Evolutionary conservation across 2,329 filamentous ascomycete genomes (phyloP), one percentile per base, ranked within the genome.

Genomic region (Ophiostoma sp.): DNA sequence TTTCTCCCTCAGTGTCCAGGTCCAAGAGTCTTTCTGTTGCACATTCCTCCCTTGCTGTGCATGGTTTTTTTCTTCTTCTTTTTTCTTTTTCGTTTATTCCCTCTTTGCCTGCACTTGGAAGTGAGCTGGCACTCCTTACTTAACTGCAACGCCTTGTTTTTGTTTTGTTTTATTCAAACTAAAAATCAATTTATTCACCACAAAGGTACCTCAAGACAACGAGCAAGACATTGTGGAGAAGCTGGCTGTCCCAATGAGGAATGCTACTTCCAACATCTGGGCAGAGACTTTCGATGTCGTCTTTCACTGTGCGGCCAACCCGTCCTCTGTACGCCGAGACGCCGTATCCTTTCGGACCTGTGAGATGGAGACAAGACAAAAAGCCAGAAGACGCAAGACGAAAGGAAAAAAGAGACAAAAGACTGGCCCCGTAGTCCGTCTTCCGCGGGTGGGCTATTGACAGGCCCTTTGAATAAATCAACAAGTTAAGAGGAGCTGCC

Each of bases 361-460:
- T 47, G 14, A 47, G 5, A 16, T 5, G 5, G n/a, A 27, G 11
- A 52, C n/a, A 11, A 55, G 11, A 27, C 18, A 49, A 7, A 49
- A 16, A 49, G 42, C 42, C 8, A 27, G 11, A 52, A 52, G 8
- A 47, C 45, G 12, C 42, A 12, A 44, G 42, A 44, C 12, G 42
- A 6, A 27, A 7, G 11, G 2, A 55, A 11, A 27, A 55, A 55
- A 55, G 18, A n/a, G 8, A 1, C 14, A 16, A 47, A 47, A 47
- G 11, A 27, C 49, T 27, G 49, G 49, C 49, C 49, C 49, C 49
- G n/a, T 55, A 36, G 49, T 14, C 49, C 18, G 49, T 55, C 49
- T 55, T 55, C 49, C 49, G 49, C 49, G 49, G 49, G 49, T 55
- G 49, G 49, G 49, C n/a, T 55, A 8, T 55, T 47, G n/a, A 27